These are phyloP conservation scores for Leccinum fibrillosum DNA, from an alignment of 768 basidiomycete species.

Conservation along the genomic window DNA sequence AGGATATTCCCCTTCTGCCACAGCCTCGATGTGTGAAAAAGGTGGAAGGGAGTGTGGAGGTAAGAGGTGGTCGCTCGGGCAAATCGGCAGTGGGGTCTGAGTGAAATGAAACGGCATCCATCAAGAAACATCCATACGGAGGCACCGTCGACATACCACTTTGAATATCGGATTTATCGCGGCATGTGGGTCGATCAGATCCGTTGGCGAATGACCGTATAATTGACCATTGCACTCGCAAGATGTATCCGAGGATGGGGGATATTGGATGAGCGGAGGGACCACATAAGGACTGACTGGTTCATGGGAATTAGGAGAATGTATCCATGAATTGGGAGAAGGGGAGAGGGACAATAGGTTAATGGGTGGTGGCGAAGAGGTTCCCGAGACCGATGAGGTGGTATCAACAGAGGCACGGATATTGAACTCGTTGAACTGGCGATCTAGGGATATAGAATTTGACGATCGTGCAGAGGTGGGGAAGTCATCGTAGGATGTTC, in stretches of 20 bases:
- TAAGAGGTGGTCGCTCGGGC: conserved; percentile 36
- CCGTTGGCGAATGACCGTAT: conserved; percentile 58
- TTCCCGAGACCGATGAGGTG: conserved; percentile 54
- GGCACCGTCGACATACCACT: conserved; percentile 59
- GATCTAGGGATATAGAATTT: conserved; percentile 74
- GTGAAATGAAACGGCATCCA: not conserved
- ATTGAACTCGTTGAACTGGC: conserved; percentile 74
- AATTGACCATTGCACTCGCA: conserved; percentile 52
- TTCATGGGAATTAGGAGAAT: conserved; percentile 42
- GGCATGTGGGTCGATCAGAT: conserved; percentile 59
- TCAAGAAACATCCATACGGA: conserved; percentile 2
- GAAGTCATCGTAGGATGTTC: conserved; percentile 70
- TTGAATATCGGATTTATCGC: conserved; percentile 86
- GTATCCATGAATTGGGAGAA: conserved; percentile 54
- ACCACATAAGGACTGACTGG: conserved; percentile 36
- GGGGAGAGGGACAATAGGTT: conserved; percentile 73
- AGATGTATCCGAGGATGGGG: conserved; percentile 38
- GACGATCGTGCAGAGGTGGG: conserved; percentile 73
- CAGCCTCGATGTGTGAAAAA: conserved; percentile 78
- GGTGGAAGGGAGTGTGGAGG: conserved; percentile 61
- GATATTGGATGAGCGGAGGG: conserved; percentile 36
- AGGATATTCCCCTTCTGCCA: conserved; percentile 73
- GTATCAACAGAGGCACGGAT: conserved; percentile 67
- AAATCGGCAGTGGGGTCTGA: conserved; percentile 53
- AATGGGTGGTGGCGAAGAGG: conserved; percentile 73